Conservation (phyloP, 2,329 filamentous ascomycete species). For the Sphaerulina musiva region DNA sequence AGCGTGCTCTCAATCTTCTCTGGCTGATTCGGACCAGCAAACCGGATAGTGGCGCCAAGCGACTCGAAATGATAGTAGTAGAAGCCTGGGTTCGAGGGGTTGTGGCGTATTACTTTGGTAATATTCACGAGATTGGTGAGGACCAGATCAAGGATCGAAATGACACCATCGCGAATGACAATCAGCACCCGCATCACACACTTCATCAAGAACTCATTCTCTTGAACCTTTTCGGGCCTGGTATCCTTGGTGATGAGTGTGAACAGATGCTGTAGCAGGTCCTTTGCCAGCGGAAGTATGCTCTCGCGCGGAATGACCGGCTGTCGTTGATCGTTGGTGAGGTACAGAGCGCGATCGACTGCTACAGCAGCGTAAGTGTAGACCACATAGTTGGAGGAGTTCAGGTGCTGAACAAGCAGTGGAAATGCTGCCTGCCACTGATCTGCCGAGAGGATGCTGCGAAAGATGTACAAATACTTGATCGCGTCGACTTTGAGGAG, state of each 20-base stretch:
- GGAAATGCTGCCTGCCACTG: conserved; percentile 89
- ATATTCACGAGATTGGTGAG: conserved; percentile 80
- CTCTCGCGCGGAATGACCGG: conserved; percentile 73
- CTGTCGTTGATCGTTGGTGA: conserved; percentile 67
- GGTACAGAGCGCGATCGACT: conserved; percentile 83
- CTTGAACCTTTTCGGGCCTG: conserved; percentile 86
- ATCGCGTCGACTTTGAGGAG: conserved; percentile 96
- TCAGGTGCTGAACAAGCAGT: conserved; percentile 83
- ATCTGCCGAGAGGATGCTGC: conserved; percentile 83
- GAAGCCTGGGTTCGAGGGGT: conserved; percentile 94
- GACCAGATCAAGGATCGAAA: conserved; percentile 68
- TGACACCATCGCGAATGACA: conserved; percentile 77
- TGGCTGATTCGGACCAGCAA: conserved; percentile 61
- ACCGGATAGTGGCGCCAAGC: conserved; percentile 79
- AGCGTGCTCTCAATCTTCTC: conserved; percentile 71
- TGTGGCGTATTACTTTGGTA: conserved; percentile 83
- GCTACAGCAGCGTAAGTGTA: conserved; percentile 97
- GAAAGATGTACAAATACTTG: conserved; percentile 96
- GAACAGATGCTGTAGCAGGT: conserved; percentile 84
- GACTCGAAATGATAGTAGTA: conserved; percentile 99
- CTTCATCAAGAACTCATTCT: conserved; percentile 98
- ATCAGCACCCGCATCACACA: conserved; percentile 97
- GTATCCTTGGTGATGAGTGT: conserved; percentile 78
- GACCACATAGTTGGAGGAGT: conserved; percentile 86
- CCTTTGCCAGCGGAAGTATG: conserved; percentile 75